Conservation (phyloP, 225 moss, liverwort and hornwort genomes). For the Sphagnum tenellum region DNA sequence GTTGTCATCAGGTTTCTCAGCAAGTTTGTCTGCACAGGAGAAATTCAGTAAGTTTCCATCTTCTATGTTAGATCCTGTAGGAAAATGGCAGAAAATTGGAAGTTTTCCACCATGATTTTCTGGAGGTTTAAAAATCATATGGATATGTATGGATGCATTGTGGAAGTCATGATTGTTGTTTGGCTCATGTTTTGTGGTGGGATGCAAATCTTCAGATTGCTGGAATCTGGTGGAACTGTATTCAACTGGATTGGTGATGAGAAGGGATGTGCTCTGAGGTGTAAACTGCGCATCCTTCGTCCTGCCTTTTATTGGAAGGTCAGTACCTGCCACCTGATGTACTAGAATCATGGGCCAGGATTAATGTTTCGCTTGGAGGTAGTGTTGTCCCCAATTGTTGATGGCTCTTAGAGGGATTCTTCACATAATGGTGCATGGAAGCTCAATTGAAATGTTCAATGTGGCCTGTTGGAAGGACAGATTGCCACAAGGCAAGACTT, state of each 20-base stretch:
- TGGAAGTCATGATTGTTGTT: background rate
- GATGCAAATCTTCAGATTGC: conserved; percentile 24
- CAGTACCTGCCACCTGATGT: background rate
- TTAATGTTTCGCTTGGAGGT: too few relatives aligned
- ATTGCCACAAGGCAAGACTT: conserved; percentile 84
- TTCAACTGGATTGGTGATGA: conserved; percentile 42
- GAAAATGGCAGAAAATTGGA: too few relatives aligned
- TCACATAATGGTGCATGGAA: background rate
- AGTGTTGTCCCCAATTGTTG: too few relatives aligned
- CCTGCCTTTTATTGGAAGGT: conserved; percentile 96
- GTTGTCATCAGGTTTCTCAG: conserved; percentile 57
- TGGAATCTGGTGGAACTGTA: conserved; percentile 64
- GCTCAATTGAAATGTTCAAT: background rate
- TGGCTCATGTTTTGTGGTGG: background rate
- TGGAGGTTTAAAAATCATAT: too few relatives aligned
- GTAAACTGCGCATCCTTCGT: conserved; percentile 36
- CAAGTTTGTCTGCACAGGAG: conserved; percentile 69
- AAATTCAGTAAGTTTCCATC: conserved; percentile 50
- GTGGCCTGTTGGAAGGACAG: conserved; percentile 15
- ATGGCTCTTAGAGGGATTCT: background rate
- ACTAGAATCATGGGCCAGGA: too few relatives aligned
- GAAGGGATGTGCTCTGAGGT: conserved; percentile 26
- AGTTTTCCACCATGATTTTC: too few relatives aligned
- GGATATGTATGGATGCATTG: background rate
- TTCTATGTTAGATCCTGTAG: too few relatives aligned